Conservation (phyloP, 2,329 filamentous ascomycete species). For the Fusarium poae region DNA sequence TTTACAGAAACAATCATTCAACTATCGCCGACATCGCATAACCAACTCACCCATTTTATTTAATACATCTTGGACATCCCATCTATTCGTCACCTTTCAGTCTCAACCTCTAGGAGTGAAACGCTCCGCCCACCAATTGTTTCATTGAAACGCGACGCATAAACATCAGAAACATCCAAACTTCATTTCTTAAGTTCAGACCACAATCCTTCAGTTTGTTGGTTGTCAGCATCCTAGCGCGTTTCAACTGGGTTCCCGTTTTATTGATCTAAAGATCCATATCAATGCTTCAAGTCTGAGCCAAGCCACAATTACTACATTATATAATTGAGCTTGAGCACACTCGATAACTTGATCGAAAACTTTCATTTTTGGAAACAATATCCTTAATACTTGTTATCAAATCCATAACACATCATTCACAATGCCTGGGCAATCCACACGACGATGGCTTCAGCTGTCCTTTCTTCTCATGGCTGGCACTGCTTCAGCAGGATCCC, state of each 20-base stretch:
- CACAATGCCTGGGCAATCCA: constrained; percentile 37
- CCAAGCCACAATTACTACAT: constrained; percentile 16
- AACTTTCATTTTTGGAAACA: background rate
- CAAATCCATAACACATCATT: background rate
- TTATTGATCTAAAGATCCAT: constrained; percentile 38
- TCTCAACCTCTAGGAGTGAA: constrained; percentile 13
- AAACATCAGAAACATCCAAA: constrained; percentile 8
- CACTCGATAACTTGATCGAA: background rate
- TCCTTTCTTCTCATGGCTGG: constrained; percentile 44
- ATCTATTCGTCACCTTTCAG: constrained; percentile 1
- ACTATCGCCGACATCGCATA: background rate
- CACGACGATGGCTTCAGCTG: constrained; percentile 46
- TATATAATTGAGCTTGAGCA: constrained; percentile 32
- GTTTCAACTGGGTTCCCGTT: constrained; percentile 45
- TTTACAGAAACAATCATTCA: constrained; percentile 3
- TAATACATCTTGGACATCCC: constrained; percentile 8
- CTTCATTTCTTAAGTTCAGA: constrained; percentile 11
- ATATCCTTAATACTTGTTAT: background rate
- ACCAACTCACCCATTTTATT: constrained; percentile 12
- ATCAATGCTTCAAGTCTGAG: constrained; percentile 30
- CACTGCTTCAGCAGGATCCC: constrained; percentile 41
- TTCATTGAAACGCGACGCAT: constrained; percentile 32
- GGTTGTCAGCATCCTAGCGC: constrained; percentile 39
- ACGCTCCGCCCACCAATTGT: constrained; percentile 27
- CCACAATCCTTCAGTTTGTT: constrained; percentile 27